phyloP scores from a whole-genome alignment of 163 green algal species.

The Chlorella variabilis region DNA sequence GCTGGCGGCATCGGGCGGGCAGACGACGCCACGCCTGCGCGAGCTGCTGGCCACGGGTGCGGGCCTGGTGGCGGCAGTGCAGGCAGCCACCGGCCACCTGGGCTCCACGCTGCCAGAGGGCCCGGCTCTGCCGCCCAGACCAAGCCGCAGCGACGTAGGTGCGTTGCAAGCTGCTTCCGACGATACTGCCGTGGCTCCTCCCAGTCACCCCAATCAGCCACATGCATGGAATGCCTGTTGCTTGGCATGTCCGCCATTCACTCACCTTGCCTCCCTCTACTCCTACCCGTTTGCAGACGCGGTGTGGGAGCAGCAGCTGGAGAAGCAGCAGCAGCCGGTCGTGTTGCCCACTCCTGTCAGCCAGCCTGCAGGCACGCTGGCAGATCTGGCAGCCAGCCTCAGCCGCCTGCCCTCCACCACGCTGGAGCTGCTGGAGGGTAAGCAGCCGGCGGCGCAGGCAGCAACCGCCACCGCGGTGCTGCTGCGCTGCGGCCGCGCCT shows the following conservation, averaged over 20 bases:
- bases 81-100: not conserved
- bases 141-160: not conserved
- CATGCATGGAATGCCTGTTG: no score
- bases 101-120: not conserved
- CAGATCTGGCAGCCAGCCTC: not conserved
- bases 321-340: not conserved
- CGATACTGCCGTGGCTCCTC: no score
- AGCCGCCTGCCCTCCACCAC: not conserved
- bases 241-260: no score
- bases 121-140: not conserved
- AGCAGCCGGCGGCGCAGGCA: not conserved
- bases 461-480: not conserved
- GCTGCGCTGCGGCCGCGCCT: slow-evolving; percentile 1
- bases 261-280: no score
- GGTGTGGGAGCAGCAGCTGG: slow-evolving; percentile 11
- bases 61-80: slow-evolving; percentile 9
- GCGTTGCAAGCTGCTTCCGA: not conserved
- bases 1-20: not conserved
- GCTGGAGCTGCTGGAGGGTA: slow-evolving; percentile 19
- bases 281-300: slow-evolving; percentile 30
- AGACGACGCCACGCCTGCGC: slow-evolving; percentile 2
- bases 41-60: slow-evolving; percentile 3
- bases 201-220: not conserved
- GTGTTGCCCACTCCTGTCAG: not conserved
- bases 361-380: slow-evolving; percentile 5